Evolutionary conservation across 2,329 filamentous ascomycete species (phyloP).

Genomic region (Rutstroemia sp.): DNA sequence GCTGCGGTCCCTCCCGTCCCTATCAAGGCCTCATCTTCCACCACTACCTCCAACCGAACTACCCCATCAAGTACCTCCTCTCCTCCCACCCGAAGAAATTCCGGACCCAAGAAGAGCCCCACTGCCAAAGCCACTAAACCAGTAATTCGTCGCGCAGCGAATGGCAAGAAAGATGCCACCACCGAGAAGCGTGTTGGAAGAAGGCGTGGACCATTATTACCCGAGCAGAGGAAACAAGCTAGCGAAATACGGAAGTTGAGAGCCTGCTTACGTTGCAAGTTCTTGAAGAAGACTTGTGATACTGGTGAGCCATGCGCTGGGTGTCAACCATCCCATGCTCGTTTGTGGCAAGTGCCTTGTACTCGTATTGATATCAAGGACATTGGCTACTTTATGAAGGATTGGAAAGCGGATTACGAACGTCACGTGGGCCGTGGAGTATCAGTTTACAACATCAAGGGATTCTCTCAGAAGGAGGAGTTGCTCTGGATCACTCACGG

Average conservation of each 20-base stretch:
- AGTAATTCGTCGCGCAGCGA: conserved; percentile 70
- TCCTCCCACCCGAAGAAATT: conserved; percentile 58
- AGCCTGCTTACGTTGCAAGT: conserved; percentile 93
- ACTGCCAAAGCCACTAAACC: conserved; percentile 71
- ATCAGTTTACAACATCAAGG: conserved; percentile 92
- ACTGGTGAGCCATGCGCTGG: conserved; percentile 94
- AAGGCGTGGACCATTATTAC: conserved; percentile 79
- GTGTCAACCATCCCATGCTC: conserved; percentile 90
- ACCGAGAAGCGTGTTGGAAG: conserved; percentile 88
- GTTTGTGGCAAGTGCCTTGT: conserved; percentile 95
- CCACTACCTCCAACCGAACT: conserved; percentile 45
- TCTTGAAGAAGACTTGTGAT: conserved; percentile 98
- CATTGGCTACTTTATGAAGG: conserved; percentile 97
- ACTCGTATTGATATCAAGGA: conserved; percentile 98
- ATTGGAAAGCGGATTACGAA: conserved; percentile 97
- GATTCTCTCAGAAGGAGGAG: conserved; percentile 59
- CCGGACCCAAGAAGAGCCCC: conserved; percentile 57
- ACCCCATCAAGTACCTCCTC: conserved; percentile 53
- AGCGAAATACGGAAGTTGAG: conserved; percentile 94
- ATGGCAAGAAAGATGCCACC: conserved; percentile 70
- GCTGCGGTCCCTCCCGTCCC: conserved; percentile 61
- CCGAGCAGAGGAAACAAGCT: conserved; percentile 92
- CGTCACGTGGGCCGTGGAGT: conserved; percentile 81
- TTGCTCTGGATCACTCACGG: conserved; percentile 92
- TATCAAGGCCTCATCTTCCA: conserved; percentile 56